Base-by-base conservation (phyloP, 768 basidiomycete species). In the Myochromella boudieri region DNA sequence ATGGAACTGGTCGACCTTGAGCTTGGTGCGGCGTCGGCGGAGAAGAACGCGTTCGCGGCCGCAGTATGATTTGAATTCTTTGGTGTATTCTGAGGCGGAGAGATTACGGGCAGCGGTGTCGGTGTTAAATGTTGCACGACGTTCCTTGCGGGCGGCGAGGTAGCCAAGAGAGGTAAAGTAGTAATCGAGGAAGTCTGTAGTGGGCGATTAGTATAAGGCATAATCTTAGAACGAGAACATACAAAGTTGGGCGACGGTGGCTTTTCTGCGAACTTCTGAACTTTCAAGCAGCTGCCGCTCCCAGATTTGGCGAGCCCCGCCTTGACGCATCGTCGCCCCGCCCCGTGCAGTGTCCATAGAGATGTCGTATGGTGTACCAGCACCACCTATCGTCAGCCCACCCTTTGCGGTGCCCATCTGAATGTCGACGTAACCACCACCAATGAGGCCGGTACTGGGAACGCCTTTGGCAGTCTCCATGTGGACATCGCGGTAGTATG, bases 201-300 rank as follows among this genome's bases (percentile, higher is more conserved):
- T 45, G 40, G 18, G 20, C 11, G 9, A 38, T 37, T 1, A 49
- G 21, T 15, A 40, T 33, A 28, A 38, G 21, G 17, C 11, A 4
- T 11, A 22, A 15, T 9, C 14, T 18, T 14, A 7, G 33, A 24
- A 18, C 10, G 4, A 33, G 29, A 15, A 33, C n/a, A n/a, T 21
- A 95, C 94, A 99, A 37, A 99, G 81, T 62, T 99, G 97, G 15
- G 95, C 94, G 8, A 99, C 92, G 1, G 95, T 97, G 1, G 95
- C 89, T 66, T 99, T 98, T 45, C 97, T 81, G 65, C 82, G 91
- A 43, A 97, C 87, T 65, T 98, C 97, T 11, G 84, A 65, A 49
- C 82, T 93, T 29, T 90, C 85, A 36, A 97, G 61, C 27, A 97
- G 72, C 55, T 92, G 86, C 53, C 77, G 79, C 68, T 99, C 94